These are phyloP conservation scores for Volvariella surrecta DNA, from an alignment of 1,284 basidiomycete genomes.

Conservation along the genomic window DNA sequence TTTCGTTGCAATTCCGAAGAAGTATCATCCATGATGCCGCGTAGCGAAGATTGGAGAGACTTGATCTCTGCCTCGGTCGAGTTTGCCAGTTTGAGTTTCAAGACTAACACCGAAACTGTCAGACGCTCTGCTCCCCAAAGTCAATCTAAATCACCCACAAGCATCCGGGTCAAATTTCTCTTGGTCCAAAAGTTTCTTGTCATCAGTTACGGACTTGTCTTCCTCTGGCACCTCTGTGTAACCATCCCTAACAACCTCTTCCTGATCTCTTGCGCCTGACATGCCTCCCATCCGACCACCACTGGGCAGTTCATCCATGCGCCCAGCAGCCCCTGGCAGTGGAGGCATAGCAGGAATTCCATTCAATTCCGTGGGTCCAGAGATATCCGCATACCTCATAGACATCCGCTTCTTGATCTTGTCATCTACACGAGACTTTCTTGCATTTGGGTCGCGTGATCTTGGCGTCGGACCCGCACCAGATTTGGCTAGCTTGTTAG, in stretches of 20 bases:
- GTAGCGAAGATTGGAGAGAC: constrained; percentile 64
- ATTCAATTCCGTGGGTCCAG: constrained; percentile 45
- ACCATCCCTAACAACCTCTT: constrained; percentile 7
- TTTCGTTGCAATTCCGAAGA: constrained; percentile 70
- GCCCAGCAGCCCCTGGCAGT: not conserved
- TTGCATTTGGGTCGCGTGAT: constrained; percentile 26
- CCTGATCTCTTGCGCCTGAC: not conserved
- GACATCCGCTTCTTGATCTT: constrained; percentile 93
- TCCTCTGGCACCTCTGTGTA: constrained; percentile 17
- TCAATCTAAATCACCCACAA: constrained; percentile 43
- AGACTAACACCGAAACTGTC: constrained; percentile 31
- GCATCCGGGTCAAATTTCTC: constrained; percentile 77
- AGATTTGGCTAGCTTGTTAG: constrained; percentile 34
- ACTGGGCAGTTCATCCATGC: not conserved
- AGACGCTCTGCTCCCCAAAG: constrained; percentile 1
- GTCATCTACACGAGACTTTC: constrained; percentile 79
- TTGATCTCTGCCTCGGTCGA: constrained; percentile 75
- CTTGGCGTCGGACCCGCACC: constrained; percentile 16
- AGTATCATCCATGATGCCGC: constrained; percentile 54
- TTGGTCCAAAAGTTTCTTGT: constrained; percentile 55
- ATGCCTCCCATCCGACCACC: constrained; percentile 23
- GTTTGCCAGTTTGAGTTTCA: constrained; percentile 70
- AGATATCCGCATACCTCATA: constrained; percentile 81
- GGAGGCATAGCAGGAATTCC: constrained; percentile 47
- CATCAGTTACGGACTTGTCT: constrained; percentile 42